Evolutionary conservation across 2,329 filamentous ascomycete species (phyloP).

Genomic region (Sarocladiaceae sp.): DNA sequence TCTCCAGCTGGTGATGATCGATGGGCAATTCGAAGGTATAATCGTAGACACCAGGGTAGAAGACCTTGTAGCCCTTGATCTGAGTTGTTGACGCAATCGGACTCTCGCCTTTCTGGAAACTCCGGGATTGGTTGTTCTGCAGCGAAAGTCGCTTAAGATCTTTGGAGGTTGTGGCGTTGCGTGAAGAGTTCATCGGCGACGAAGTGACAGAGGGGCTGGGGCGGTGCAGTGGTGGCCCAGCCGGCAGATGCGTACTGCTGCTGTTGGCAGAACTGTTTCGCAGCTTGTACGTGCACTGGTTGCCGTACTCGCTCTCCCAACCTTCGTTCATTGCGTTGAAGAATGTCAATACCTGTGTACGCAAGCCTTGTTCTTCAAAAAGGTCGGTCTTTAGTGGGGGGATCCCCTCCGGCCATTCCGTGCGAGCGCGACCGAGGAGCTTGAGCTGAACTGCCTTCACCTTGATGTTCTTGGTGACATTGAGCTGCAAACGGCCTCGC

Average conservation of each 20-base stretch:
- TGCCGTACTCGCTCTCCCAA: slow-evolving; percentile 57
- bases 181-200: slow-evolving; percentile 16
- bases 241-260: slow-evolving; percentile 25
- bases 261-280: slow-evolving; percentile 31
- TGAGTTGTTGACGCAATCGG: slow-evolving; percentile 53
- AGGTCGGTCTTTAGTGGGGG: slow-evolving; percentile 80
- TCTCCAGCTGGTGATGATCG: slow-evolving; percentile 83
- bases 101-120: slow-evolving; percentile 74
- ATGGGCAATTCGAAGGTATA: slow-evolving; percentile 81
- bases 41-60: slow-evolving; percentile 64
- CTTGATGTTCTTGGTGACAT: slow-evolving; percentile 83
- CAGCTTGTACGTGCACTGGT: slow-evolving; percentile 51
- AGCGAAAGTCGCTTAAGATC: slow-evolving; percentile 66
- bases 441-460: slow-evolving; percentile 86
- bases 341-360: slow-evolving; percentile 85
- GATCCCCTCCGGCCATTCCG: slow-evolving; percentile 95
- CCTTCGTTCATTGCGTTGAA: slow-evolving; percentile 70
- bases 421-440: slow-evolving; percentile 77
- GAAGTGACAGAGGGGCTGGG: background rate
- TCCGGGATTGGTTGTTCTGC: slow-evolving; percentile 74
- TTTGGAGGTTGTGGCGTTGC: slow-evolving; percentile 30
- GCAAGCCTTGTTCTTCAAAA: slow-evolving; percentile 75
- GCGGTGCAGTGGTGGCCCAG: slow-evolving; percentile 12
- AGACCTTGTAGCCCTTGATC: slow-evolving; percentile 75
- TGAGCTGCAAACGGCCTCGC: slow-evolving; percentile 74